A percentile compares a stretch with the other conserved stretches of the same genome.
phyloP scores from a whole-genome alignment of 1,284 basidiomycete genomes.

The Schizophyllum commune region DNA sequence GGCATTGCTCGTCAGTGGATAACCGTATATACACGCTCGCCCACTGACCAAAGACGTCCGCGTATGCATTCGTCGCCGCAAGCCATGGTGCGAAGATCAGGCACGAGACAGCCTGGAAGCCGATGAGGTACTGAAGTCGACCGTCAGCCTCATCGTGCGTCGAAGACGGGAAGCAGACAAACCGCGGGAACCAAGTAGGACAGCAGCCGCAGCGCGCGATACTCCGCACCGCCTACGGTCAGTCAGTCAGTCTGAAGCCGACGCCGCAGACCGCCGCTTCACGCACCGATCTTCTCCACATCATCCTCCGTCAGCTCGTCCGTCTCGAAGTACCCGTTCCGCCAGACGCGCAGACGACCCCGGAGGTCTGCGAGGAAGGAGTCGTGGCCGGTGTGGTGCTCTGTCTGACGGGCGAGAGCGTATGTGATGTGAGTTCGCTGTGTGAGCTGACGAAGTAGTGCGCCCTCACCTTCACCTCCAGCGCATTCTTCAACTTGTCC shows the following conservation, averaged over 20 bases:
- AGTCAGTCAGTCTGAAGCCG: no score
- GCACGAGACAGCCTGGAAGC: conserved; percentile 46
- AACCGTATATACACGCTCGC: no score
- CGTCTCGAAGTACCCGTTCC: conserved; percentile 71
- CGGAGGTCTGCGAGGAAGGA: conserved; percentile 29
- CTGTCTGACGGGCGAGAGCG: no score
- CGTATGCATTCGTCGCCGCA: conserved; percentile 31
- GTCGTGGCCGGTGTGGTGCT: conserved; percentile 21
- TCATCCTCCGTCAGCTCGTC: conserved; percentile 62
- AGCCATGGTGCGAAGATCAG: conserved; percentile 53
- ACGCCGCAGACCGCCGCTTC: no score
- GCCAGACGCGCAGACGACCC: conserved; percentile 40
- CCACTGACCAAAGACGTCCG: conserved; percentile 35
- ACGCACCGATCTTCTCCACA: conserved; percentile 72
- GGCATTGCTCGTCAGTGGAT: no score
- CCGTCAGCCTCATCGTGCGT: not conserved
- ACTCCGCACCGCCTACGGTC: conserved; percentile 85
- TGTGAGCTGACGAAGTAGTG: conserved; percentile 24
- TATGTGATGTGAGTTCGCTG: conserved; percentile 30
- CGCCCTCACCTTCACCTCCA: not conserved
- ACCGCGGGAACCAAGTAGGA: conserved; percentile 41
- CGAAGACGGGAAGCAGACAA: conserved; percentile 12
- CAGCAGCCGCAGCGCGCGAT: conserved; percentile 50
- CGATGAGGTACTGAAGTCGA: conserved; percentile 38
- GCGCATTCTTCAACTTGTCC: conserved; percentile 13